Evolutionary conservation across 1,139 yeast species (phyloP), one percentile per base, ranked within the genome.

Genomic region (Blastobotrys buckinghamii): DNA sequence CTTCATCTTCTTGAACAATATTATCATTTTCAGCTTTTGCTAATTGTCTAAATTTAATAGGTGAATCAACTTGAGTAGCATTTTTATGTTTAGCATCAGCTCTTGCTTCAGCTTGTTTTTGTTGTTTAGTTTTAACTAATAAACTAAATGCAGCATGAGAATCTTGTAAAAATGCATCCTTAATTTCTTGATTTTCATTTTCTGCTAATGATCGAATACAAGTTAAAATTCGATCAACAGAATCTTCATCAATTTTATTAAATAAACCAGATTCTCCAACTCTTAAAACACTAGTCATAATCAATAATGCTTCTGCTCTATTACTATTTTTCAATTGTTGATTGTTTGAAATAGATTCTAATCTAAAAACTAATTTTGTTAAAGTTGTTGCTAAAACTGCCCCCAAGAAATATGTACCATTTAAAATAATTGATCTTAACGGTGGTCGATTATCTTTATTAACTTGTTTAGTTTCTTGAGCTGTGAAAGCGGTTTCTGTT

Each of bases 301-400:
- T 84, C 60, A 94, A 78, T 72, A 90, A 76, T 19, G 97, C 97
- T 70, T 94, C 98, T 17, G 98, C 97, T 61, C 85, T 87, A 62
- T 89, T 76, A 16, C 94, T 95, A 67, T 94, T 90, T 52, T 82
- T 72, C 47, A 79, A 77, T 2, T 69, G 68, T 29, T 52, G 55
- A 54, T 81, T 77, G 7, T 75, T 69, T 3, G 83, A 72, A 47
- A 80, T 68, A 59, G 80, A 78, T 56, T 80, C 78, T 62, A 85
- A 81, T 65, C 96, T 80, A 59, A 94, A 75, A 34, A 89, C 85
- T 54, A 94, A 77, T 71, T 94, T 94, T 47, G 95, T 88, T 57
- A 94, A 77, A 2, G 97, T 86, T 4, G 95, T 83, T 0, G 96
- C 79, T 54, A 94, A 74, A 26, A 90, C 95, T 2, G 97, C 82